Conservation (phyloP, 495 filamentous ascomycete species). For the Tuber umbilicatum region DNA sequence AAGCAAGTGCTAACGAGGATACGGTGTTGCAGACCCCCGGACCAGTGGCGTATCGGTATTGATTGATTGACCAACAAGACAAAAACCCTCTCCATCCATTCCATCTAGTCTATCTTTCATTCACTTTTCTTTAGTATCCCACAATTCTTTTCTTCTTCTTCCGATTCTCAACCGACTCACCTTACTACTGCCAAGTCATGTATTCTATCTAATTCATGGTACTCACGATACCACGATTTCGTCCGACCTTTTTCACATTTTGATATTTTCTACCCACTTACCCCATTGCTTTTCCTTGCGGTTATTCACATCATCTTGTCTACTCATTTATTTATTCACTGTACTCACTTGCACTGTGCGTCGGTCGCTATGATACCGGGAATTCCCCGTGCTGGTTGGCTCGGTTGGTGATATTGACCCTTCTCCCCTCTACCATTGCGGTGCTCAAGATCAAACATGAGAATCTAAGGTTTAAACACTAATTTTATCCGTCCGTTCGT, state of each 20-base stretch:
- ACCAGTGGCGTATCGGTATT: constrained; percentile 27
- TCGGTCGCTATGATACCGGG: background rate
- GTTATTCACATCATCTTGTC: background rate
- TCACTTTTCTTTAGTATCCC: background rate
- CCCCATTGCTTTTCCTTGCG: background rate
- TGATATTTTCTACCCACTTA: background rate
- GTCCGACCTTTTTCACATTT: background rate
- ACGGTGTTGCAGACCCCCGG: constrained; percentile 15
- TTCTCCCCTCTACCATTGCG: no score
- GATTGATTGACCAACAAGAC: background rate
- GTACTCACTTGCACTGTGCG: background rate
- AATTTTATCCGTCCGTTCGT: background rate
- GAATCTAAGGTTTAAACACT: background rate
- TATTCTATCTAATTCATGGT: background rate
- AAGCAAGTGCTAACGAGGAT: background rate
- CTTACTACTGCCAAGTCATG: background rate
- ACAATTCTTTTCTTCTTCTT: no score
- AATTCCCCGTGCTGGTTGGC: background rate
- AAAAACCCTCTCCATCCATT: background rate
- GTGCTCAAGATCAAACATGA: background rate
- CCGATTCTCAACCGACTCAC: no score
- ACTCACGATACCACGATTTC: background rate
- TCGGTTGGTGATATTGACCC: background rate
- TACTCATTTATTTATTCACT: background rate
- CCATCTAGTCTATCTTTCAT: background rate